Base-by-base conservation (phyloP, 345 rosid genomes). In the Camelina laxa region DNA sequence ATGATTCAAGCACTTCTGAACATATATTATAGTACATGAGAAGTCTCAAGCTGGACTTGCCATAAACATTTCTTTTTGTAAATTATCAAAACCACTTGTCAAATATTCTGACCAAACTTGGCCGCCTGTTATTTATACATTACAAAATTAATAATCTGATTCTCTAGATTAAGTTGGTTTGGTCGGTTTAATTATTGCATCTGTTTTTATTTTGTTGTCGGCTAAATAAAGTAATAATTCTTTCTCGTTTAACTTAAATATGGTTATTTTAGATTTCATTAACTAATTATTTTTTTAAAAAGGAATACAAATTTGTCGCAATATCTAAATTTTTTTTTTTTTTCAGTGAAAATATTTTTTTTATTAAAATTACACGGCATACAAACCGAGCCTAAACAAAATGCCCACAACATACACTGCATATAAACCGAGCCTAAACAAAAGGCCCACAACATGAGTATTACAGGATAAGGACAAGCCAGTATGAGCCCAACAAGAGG, bases 181-280 rank as follows among this genome's bases (percentile, higher is more conserved):
- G n/a, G 49, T 47, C 24, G 27, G 67, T 71, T 60, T 36, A 38
- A n/a, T 35, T 20, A 59, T 13, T 39, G 38, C 22, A 22, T 38
- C 12, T 10, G 20, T 6, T 53, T 65, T 14, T n/a, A 17, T 15
- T n/a, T 67, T 14, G 4, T 38, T 51, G 61, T 67, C 39, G 60
- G 62, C 50, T 11, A 36, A 45, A 38, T 38, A 38, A 53, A n/a
- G 51, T 22, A 55, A 39, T n/a, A 41, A 30, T 17, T 17, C 56
- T 70, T 49, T 45, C 24, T 20, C 22, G 64, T 27, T 69, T 27
- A 59, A 33, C 9, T 30, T 57, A 47, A 9, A 20, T 70, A 55
- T 73, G 65, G 21, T n/a, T 42, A 19, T 22, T 42, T 54, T 54
- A 6, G 50, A 49, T 60, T 48, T n/a, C 3, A 70, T n/a, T n/a